Evolutionary conservation across 2,329 filamentous ascomycete genomes (phyloP), one percentile per base, ranked within the genome.

Genomic region (Septoria petroselini): DNA sequence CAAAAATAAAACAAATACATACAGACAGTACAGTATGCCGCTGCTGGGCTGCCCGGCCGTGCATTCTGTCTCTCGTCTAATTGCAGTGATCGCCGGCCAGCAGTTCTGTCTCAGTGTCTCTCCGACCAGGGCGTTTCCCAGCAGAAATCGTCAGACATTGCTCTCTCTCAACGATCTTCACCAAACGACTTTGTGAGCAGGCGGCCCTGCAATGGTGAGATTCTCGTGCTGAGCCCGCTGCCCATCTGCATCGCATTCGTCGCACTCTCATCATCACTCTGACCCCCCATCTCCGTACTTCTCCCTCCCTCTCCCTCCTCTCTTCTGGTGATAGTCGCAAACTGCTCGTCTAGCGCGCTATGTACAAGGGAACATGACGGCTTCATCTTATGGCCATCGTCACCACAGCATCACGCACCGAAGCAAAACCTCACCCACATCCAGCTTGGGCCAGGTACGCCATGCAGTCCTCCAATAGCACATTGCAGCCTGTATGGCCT

Each of bases 381-480:
- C 40, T 27, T 30, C 40, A 27, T 33, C 40, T 42, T 33, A 12
- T 46, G 31, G 21, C 33, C 41, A 25, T 46, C 50, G 40, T 52
- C 44, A 48, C 43, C 38, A 25, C 44, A 30, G 37, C 49, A 52
- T 52, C 38, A 48, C 43, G 7, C 27, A 31, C 35, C 27, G 18
- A 35, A 45, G 27, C 19, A 17, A 27, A 38, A 38, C 31, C 21
- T 35, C 30, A 45, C 31, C 37, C 45, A 25, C 8, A 33, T 37
- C 19, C 37, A 48, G 45, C 45, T 48, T 40, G 45, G 37, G 45
- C 45, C 45, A 48, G 45, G 45, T 27, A 33, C 37, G 34, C 18
- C 29, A 27, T 41, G 43, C 43, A 18, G 43, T 30, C 6, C 21
- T 39, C 21, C 43, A 27, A 42, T 38, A 35, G 15, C 27, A 29